A percentile compares a stretch with the other conserved stretches of the same genome.
Conservation (phyloP, 139 green algal species). For the Pleodorina starrii region DNA sequence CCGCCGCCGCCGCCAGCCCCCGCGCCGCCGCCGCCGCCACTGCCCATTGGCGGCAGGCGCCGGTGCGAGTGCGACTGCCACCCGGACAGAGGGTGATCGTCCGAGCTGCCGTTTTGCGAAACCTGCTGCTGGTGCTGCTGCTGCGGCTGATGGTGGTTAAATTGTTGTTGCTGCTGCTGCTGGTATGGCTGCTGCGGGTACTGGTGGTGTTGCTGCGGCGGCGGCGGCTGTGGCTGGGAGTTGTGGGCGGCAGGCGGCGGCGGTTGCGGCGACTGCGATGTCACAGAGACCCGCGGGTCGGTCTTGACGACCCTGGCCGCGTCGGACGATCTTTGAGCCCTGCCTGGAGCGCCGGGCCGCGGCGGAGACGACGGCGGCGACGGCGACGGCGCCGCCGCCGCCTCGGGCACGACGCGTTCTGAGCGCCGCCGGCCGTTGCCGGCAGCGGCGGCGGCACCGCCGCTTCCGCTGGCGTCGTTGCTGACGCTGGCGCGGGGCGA, state of each 20-base stretch:
- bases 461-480: background rate
- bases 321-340: too few relatives aligned
- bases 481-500: background rate
- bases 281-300: background rate
- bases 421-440: background rate
- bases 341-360: too few relatives aligned
- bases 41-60: background rate
- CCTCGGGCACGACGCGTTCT: too few relatives aligned
- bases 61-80: slow-evolving; percentile 2
- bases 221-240: too few relatives aligned
- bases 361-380: too few relatives aligned
- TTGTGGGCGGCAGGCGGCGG: background rate
- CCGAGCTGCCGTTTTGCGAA: background rate
- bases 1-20: background rate
- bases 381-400: too few relatives aligned
- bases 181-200: too few relatives aligned
- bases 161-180: background rate
- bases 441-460: background rate
- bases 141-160: background rate
- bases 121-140: too few relatives aligned
- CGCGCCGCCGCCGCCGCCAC: background rate
- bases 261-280: background rate
- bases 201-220: too few relatives aligned
- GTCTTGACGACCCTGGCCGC: too few relatives aligned
- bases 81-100: background rate